These are phyloP conservation scores for Suhomyces xylopsoci DNA, from an alignment of 805 yeast genomes.

Conservation along the genomic window DNA sequence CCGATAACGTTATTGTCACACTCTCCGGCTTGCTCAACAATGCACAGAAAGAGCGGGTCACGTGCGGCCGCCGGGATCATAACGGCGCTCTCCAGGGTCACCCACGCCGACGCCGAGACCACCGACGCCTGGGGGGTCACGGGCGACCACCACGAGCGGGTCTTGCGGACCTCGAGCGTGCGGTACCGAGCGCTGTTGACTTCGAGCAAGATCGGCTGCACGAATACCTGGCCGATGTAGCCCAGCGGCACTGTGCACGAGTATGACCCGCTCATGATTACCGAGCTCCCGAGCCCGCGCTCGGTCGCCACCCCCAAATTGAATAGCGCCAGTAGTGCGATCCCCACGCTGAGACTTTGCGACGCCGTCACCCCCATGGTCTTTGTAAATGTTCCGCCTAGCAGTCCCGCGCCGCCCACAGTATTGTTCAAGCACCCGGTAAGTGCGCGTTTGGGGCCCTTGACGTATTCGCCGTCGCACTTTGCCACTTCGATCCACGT, in stretches of 20 bases:
- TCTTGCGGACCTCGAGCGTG: slow-evolving; percentile 5
- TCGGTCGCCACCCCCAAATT: neutral
- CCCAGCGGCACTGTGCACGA: slow-evolving; percentile 16
- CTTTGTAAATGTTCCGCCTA: slow-evolving; percentile 12
- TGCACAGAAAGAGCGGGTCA: neutral
- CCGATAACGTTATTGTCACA: slow-evolving; percentile 3
- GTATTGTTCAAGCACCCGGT: slow-evolving; percentile 17
- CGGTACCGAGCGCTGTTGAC: slow-evolving; percentile 11
- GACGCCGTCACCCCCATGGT: neutral
- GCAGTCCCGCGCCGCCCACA: slow-evolving; percentile 20
- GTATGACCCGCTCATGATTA: slow-evolving; percentile 12
- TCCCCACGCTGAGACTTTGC: neutral
- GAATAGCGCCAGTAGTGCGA: neutral
- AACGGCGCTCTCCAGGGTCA: neutral
- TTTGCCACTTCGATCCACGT: slow-evolving; percentile 15
- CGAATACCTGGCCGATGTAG: slow-evolving; percentile 19
- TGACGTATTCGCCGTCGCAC: neutral
- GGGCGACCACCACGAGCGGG: neutral
- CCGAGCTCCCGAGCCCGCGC: neutral
- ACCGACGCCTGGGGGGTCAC: neutral
- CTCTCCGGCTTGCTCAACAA: slow-evolving; percentile 2
- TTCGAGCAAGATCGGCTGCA: slow-evolving; percentile 15
- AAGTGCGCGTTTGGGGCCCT: slow-evolving; percentile 7
- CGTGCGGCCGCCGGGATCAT: neutral
- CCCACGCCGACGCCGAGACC: neutral